Evolutionary conservation across 1,139 yeast genomes (phyloP).

Genomic region (Tardiomyces blankii): DNA sequence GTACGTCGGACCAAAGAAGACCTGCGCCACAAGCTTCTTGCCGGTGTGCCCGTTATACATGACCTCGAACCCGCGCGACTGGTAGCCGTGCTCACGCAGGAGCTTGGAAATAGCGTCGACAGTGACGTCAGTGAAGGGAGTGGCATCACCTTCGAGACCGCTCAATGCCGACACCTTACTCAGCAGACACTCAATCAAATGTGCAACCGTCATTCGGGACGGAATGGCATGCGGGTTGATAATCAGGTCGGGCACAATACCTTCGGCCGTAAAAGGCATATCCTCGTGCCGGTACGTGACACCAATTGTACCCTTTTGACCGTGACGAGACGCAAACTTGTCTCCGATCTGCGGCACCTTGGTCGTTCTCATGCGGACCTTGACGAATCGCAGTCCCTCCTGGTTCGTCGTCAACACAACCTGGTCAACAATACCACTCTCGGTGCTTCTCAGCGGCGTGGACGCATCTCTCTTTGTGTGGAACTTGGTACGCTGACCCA

Average conservation of each 20-base stretch:
- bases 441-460: slow-evolving; percentile 93
- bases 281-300: slow-evolving; percentile 97
- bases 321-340: slow-evolving; percentile 98
- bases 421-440: slow-evolving; percentile 97
- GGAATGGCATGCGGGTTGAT: slow-evolving; percentile 99
- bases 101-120: slow-evolving; percentile 92
- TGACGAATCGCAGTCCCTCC: slow-evolving; percentile 94
- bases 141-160: slow-evolving; percentile 98
- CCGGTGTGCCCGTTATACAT: slow-evolving; percentile 99
- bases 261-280: slow-evolving; percentile 97
- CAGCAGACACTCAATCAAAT: slow-evolving; percentile 93
- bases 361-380: slow-evolving; percentile 98
- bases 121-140: slow-evolving; percentile 96
- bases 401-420: slow-evolving; percentile 94
- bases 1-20: slow-evolving; percentile 97
- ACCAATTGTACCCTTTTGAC: slow-evolving; percentile 99
- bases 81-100: slow-evolving; percentile 91
- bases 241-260: slow-evolving; percentile 92
- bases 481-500: slow-evolving; percentile 96
- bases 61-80: slow-evolving; percentile 95
- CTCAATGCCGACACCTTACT: slow-evolving; percentile 91
- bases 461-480: slow-evolving; percentile 99
- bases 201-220: slow-evolving; percentile 99
- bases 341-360: slow-evolving; percentile 98
- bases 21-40: slow-evolving; percentile 93